Percentiles rank a stretch among this genome's conserved stretches.
phyloP scores from a whole-genome alignment of 495 filamentous ascomycete genomes.

The Recurvomyces mirabilis region DNA sequence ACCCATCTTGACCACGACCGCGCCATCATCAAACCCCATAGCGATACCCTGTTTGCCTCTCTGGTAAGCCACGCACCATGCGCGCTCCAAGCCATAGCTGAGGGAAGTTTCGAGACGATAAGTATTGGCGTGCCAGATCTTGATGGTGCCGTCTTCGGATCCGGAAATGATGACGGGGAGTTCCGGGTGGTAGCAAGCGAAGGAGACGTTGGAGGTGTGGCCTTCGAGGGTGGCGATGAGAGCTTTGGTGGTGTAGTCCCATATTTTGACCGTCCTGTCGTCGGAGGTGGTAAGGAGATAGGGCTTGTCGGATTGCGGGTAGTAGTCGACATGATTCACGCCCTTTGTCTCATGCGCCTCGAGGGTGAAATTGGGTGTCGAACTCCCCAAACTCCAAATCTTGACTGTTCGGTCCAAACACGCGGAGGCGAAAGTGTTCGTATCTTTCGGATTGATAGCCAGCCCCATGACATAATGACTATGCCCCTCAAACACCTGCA shows the following conservation, averaged over 20 bases:
- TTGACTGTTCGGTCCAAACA: conserved; percentile 96
- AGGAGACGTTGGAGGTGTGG: conserved; percentile 97
- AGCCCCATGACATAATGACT: conserved; percentile 98
- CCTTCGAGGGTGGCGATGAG: conserved; percentile 94
- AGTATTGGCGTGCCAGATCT: conserved; percentile 97
- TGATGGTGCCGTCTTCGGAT: conserved; percentile 93
- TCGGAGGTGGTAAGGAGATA: conserved; percentile 95
- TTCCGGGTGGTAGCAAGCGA: conserved; percentile 96
- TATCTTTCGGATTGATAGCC: conserved; percentile 98
- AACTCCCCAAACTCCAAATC: conserved; percentile 92
- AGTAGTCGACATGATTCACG: conserved; percentile 96
- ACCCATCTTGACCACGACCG: conserved; percentile 94
- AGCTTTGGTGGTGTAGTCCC: conserved; percentile 98
- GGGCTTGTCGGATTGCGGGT: conserved; percentile 90
- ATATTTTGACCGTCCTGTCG: conserved; percentile 67
- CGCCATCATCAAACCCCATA: conserved; percentile 95
- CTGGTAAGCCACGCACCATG: conserved; percentile 96
- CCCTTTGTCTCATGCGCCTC: conserved; percentile 98
- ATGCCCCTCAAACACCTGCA: conserved; percentile 97
- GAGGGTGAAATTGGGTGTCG: conserved; percentile 83
- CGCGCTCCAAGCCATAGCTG: conserved; percentile 87
- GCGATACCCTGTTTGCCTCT: conserved; percentile 86
- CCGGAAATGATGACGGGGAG: conserved; percentile 97
- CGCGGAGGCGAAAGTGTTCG: conserved; percentile 93
- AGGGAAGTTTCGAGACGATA: conserved; percentile 92